Evolutionary conservation across 768 basidiomycete species (phyloP), one percentile per base, ranked within the genome.

Genomic region (Fistulinella prunicolor): DNA sequence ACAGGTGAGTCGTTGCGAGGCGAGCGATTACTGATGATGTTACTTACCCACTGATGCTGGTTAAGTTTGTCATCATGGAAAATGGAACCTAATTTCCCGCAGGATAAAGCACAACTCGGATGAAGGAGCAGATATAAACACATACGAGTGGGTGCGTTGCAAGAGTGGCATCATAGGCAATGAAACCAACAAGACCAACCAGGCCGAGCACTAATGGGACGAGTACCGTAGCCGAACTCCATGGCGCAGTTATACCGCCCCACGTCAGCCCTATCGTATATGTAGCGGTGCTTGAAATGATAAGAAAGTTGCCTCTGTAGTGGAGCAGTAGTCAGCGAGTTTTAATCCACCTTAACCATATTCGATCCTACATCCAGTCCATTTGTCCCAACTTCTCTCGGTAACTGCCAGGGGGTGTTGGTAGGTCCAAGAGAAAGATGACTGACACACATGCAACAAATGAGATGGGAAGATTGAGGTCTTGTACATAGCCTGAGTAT

Each of bases 211-310:
- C 51, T 2, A 82, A 62, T 0, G 78, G 76, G 2, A 66, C 65
- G n/a, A 81, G 60, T 9, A 78, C 68, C 2, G 53, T 55, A 10
- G 56, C 60, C 0, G 71, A 73, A 3, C 46, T 50, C 80, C 80
- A 82, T 0, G 72, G 43, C 47, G 70, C 76, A 0, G 58, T 53
- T 20, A 71, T 59, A 1, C 80, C 78, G 16, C 71, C 79, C 72
- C 73, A 79, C 2, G 74, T 78, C 7, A 82, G 59, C 0, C 60
- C 76, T 38, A 79, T 61, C 35, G 73, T 68, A 16, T 49, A 54
- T 6, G 65, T 50, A 7, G 60, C 59, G 2, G 75, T 66, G 8
- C 68, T 62, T 0, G 63, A 57, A 20, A 76, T 67, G 16, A 78
- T 55, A 7, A 77, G 45, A 1, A 69, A 30, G 44, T 76, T 77